A percentile compares a stretch with the other conserved stretches of the same genome.
Evolutionary conservation across 805 yeast species (phyloP).

Genomic region (Isabelozyma rhagii): DNA sequence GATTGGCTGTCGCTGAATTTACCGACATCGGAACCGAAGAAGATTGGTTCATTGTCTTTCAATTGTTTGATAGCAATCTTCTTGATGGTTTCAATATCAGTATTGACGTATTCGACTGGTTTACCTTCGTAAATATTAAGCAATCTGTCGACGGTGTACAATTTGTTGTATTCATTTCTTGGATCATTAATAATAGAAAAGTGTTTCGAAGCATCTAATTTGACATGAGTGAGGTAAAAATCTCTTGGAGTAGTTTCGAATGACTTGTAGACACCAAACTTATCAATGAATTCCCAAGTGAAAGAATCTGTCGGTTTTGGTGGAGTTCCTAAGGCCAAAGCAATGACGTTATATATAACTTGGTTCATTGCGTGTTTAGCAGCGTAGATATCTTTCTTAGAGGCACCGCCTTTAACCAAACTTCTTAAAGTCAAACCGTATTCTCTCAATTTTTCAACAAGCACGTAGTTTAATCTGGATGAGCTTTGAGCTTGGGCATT

Average conservation of each 20-base stretch:
- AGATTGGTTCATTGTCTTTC: constrained; percentile 72
- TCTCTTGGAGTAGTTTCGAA: constrained; percentile 62
- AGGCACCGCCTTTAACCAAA: constrained; percentile 39
- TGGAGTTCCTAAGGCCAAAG: constrained; percentile 73
- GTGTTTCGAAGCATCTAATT: constrained; percentile 47
- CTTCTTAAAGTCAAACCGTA: constrained; percentile 69
- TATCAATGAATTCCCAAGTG: constrained; percentile 73
- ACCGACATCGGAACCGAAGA: constrained; percentile 90
- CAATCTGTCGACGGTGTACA: constrained; percentile 69
- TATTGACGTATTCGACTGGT: constrained; percentile 68
- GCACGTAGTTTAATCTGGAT: constrained; percentile 51
- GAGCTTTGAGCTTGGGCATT: constrained; percentile 56
- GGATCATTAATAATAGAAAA: constrained; percentile 82
- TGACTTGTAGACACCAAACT: constrained; percentile 56
- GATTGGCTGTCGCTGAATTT: constrained; percentile 59
- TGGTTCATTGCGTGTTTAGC: constrained; percentile 46
- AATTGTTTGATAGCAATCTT: constrained; percentile 64
- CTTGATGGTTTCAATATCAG: constrained; percentile 57
- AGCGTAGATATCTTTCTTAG: constrained; percentile 31
- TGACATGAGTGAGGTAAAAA: constrained; percentile 56
- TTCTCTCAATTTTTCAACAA: constrained; percentile 72
- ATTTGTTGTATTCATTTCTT: constrained; percentile 61
- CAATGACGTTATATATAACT: constrained; percentile 62
- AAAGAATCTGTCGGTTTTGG: constrained; percentile 69
- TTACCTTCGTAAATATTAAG: constrained; percentile 73